These are phyloP conservation scores for Cladosporium sp. DNA, from an alignment of 2,329 filamentous ascomycete genomes.

Conservation along the genomic window DNA sequence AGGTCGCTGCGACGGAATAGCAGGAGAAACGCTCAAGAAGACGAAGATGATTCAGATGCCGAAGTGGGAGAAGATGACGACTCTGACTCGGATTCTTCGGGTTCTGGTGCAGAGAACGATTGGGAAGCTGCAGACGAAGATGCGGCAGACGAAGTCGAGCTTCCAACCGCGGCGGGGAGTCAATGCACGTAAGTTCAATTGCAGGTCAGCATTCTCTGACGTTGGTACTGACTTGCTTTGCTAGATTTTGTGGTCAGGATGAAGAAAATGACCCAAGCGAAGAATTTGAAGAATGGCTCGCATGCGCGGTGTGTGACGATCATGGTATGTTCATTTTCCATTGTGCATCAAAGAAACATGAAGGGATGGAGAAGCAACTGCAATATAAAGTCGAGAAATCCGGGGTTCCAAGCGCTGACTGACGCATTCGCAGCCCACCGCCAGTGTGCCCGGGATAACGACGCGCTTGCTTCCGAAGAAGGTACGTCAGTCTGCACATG, in stretches of 20 bases:
- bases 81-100: constrained; percentile 39
- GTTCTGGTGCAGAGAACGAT: constrained; percentile 45
- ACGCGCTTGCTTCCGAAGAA: constrained; percentile 55
- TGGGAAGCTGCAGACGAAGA: constrained; percentile 49
- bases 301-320: constrained; percentile 72
- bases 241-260: constrained; percentile 73
- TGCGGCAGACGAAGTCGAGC: constrained; percentile 51
- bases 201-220: neutral
- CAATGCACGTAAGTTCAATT: constrained; percentile 57
- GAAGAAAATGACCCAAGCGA: constrained; percentile 77
- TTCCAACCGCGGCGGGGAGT: constrained; percentile 47
- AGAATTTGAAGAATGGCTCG: constrained; percentile 72
- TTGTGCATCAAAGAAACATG: constrained; percentile 13
- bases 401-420: constrained; percentile 38
- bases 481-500: constrained; percentile 46
- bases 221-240: constrained; percentile 22
- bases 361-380: constrained; percentile 14
- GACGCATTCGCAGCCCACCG: constrained; percentile 66
- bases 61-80: constrained; percentile 29
- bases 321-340: constrained; percentile 59
- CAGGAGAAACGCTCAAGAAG: constrained; percentile 30
- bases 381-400: constrained; percentile 20
- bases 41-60: constrained; percentile 32
- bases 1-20: constrained; percentile 24
- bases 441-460: constrained; percentile 74